phyloP scores from a whole-genome alignment of 768 basidiomycete genomes.

The Dentipellis sp. region DNA sequence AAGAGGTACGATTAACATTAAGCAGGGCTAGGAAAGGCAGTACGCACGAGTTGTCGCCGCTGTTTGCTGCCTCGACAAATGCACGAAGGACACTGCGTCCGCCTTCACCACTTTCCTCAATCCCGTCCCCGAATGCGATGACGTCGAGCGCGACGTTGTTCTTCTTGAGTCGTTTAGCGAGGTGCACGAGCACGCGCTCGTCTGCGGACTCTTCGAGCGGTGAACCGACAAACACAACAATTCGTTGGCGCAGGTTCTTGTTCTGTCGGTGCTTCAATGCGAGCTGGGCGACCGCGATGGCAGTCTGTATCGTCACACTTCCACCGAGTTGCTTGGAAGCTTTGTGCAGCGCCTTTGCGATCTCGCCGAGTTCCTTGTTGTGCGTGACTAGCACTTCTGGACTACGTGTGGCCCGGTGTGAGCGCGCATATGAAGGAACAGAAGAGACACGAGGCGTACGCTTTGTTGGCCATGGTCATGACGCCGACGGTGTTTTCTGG shows the following conservation, averaged over 20 bases:
- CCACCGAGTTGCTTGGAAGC: conserved; percentile 71
- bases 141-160: conserved; percentile 97
- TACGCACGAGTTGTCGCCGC: conserved; percentile 80
- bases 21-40: not conserved
- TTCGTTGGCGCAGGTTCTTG: conserved; percentile 94
- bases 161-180: conserved; percentile 98
- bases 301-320: conserved; percentile 77
- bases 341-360: conserved; percentile 69
- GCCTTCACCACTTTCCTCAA: conserved; percentile 50
- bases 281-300: conserved; percentile 89
- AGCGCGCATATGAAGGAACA: not conserved
- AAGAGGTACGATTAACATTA: not conserved
- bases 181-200: conserved; percentile 61
- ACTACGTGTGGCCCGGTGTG: conserved; percentile 28
- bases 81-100: conserved; percentile 62
- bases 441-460: conserved; percentile 38
- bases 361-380: conserved; percentile 90
- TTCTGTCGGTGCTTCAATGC: conserved; percentile 97
- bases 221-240: conserved; percentile 89
- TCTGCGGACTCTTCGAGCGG: conserved; percentile 78
- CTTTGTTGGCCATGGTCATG: conserved; percentile 97
- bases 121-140: conserved; percentile 83
- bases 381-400: conserved; percentile 96
- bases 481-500: conserved; percentile 96
- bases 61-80: conserved; percentile 77